Evolutionary conservation across 1,284 basidiomycete species (phyloP).

Genomic region (Trichosporon sp.): DNA sequence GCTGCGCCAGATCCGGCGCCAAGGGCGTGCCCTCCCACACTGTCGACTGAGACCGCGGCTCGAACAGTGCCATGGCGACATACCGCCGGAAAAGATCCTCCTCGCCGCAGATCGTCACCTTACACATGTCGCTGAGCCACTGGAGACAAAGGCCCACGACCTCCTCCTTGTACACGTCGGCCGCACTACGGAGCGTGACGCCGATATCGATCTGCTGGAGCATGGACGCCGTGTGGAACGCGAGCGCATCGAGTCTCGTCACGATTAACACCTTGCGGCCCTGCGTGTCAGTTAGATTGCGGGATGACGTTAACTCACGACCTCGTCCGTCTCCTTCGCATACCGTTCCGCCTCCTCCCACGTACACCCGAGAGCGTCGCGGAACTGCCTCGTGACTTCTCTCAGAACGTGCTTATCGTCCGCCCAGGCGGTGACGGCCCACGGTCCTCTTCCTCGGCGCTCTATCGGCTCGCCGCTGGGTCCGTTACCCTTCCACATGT

Average conservation of each 20-base stretch:
- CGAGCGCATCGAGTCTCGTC: constrained; percentile 66
- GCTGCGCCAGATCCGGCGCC: constrained; percentile 26
- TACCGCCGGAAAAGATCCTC: constrained; percentile 70
- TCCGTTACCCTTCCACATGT: constrained; percentile 48
- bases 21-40: constrained; percentile 30
- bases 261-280: constrained; percentile 86
- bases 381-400: constrained; percentile 80
- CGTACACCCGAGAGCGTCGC: constrained; percentile 65
- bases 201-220: constrained; percentile 88
- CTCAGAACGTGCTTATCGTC: constrained; percentile 96
- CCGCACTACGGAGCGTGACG: constrained; percentile 83
- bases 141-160: constrained; percentile 79
- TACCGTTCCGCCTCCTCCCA: constrained; percentile 60
- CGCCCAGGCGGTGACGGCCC: constrained; percentile 88
- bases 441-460: constrained; percentile 66
- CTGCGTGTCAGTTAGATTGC: constrained; percentile 38
- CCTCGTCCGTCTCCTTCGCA: constrained; percentile 66
- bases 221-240: constrained; percentile 77
- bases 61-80: constrained; percentile 37
- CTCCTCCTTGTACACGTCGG: constrained; percentile 89
- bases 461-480: constrained; percentile 43
- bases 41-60: constrained; percentile 24
- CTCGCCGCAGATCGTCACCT: constrained; percentile 60
- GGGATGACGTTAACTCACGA: constrained; percentile 36
- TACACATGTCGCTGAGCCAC: constrained; percentile 80